Conservation (phyloP, 148 eudicot species). For the Rhododendron ovatum region DNA sequence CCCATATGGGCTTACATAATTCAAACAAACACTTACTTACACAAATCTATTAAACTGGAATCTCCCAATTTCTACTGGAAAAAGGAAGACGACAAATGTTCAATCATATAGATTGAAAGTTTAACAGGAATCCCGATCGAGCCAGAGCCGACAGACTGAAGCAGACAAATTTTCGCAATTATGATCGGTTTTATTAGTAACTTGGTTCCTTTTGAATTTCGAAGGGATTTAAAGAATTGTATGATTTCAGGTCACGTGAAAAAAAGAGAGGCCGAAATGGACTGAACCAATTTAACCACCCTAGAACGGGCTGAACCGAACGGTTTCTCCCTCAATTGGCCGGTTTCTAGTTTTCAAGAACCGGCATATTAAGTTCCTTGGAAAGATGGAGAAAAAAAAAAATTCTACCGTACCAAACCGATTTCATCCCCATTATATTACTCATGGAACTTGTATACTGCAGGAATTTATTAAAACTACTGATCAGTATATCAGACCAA, state of each 20-base stretch:
- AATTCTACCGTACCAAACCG: background rate
- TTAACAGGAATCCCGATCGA: background rate
- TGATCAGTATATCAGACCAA: background rate
- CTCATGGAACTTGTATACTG: background rate
- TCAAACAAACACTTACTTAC: too few species aligned
- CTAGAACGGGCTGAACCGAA: too few species aligned
- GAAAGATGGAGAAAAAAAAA: too few species aligned
- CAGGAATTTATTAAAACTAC: background rate
- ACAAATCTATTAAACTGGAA: background rate
- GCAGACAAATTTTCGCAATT: background rate
- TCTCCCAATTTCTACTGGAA: background rate
- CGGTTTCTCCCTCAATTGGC: too few species aligned
- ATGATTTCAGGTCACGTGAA: too few species aligned
- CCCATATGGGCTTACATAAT: background rate
- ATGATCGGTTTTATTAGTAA: too few species aligned
- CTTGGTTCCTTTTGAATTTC: background rate
- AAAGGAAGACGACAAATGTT: background rate
- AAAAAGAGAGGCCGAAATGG: background rate
- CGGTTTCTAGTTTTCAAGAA: background rate
- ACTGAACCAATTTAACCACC: background rate
- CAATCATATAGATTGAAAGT: background rate
- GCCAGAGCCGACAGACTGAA: background rate
- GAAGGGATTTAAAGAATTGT: too few species aligned
- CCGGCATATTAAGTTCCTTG: background rate
- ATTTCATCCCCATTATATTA: background rate